Evolutionary conservation across 495 filamentous ascomycete species (phyloP).

Genomic region (Opeltia flavorubescens): DNA sequence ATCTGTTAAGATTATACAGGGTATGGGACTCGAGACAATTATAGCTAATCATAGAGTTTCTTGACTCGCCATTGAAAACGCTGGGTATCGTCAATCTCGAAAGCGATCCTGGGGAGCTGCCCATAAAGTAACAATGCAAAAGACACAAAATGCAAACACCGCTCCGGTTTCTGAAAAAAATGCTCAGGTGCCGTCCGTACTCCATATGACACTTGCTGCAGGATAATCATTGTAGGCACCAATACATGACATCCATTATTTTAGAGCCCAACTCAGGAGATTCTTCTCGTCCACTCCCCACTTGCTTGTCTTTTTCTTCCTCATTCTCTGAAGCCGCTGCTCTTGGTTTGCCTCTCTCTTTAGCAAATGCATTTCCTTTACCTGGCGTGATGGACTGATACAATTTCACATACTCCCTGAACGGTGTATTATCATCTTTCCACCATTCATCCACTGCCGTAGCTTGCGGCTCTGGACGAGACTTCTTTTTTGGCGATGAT

Average conservation of each 20-base stretch:
- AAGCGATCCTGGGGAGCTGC: too few species aligned
- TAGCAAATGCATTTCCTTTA: constrained; percentile 15
- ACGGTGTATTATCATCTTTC: constrained; percentile 12
- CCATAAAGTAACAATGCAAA: too few species aligned
- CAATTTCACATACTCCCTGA: constrained; percentile 8
- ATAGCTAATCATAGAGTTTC: too few species aligned
- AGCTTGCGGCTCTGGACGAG: background rate
- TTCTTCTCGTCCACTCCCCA: background rate
- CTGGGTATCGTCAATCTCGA: too few species aligned
- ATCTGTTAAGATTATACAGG: too few species aligned
- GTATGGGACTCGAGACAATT: too few species aligned
- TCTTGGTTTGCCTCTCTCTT: background rate
- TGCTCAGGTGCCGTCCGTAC: too few species aligned
- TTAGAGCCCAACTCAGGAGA: background rate
- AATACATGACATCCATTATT: constrained; percentile 6
- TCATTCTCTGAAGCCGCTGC: background rate
- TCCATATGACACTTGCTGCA: background rate
- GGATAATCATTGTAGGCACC: constrained; percentile 3
- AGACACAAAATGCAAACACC: too few species aligned
- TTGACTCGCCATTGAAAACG: too few species aligned
- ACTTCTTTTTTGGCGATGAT: background rate
- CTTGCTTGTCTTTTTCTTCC: background rate
- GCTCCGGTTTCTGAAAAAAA: too few species aligned
- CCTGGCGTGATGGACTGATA: constrained; percentile 10
- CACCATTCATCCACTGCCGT: constrained; percentile 7